These are phyloP conservation scores for Capronia americana DNA, from an alignment of 2,329 filamentous ascomycete genomes.

Conservation along the genomic window DNA sequence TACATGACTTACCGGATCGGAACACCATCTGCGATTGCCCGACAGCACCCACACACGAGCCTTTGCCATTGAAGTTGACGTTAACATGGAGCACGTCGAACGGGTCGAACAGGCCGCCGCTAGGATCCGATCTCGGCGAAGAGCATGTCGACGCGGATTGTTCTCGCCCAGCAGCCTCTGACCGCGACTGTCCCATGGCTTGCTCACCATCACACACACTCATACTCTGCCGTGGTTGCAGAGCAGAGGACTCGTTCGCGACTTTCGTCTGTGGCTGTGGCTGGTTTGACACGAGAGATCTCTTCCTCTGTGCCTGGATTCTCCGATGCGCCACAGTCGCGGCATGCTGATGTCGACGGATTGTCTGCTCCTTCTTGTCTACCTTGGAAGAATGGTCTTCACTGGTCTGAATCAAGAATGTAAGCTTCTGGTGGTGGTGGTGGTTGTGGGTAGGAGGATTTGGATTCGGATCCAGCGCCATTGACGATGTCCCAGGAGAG, in stretches of 20 bases:
- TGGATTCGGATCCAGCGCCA: background rate
- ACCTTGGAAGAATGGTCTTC: slow-evolving; percentile 5
- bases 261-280: background rate
- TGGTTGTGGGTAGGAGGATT: background rate
- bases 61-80: background rate
- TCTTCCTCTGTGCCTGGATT: slow-evolving; percentile 4
- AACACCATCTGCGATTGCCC: slow-evolving; percentile 17
- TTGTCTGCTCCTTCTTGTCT: slow-evolving; percentile 17
- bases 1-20: slow-evolving; percentile 21
- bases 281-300: background rate
- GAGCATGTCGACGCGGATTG: background rate
- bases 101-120: slow-evolving; percentile 19
- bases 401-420: slow-evolving; percentile 2
- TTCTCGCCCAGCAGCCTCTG: background rate
- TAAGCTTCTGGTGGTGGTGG: background rate
- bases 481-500: background rate
- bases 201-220: background rate
- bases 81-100: slow-evolving; percentile 22
- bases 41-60: background rate
- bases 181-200: background rate
- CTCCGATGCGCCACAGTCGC: slow-evolving; percentile 21
- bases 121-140: slow-evolving; percentile 4
- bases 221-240: background rate
- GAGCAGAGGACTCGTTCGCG: background rate
- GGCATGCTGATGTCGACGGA: slow-evolving; percentile 22